phyloP scores from a whole-genome alignment of 2,329 filamentous ascomycete species.

The Bipolaris bicolor region DNA sequence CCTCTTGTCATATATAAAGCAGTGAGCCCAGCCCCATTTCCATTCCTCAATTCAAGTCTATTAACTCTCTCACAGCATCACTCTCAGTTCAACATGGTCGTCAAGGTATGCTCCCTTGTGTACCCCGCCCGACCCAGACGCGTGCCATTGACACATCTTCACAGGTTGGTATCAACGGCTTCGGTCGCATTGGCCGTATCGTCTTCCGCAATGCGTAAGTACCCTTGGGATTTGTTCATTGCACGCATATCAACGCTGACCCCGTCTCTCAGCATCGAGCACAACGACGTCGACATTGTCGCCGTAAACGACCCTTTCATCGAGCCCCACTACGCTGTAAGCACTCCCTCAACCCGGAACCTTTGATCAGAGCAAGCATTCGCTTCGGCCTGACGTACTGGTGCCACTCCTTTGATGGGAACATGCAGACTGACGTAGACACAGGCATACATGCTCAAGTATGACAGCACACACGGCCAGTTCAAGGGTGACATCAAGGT shows the following conservation, averaged over 20 bases:
- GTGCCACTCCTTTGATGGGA: not conserved
- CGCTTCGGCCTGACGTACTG: not conserved
- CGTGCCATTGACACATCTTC: constrained; percentile 33
- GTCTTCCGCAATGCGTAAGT: constrained; percentile 95
- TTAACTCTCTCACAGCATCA: constrained; percentile 31
- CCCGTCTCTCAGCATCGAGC: constrained; percentile 68
- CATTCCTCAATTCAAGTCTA: constrained; percentile 14
- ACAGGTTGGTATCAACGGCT: constrained; percentile 97
- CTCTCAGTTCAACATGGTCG: constrained; percentile 51
- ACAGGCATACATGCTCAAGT: constrained; percentile 99
- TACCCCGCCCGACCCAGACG: constrained; percentile 26
- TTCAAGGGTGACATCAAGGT: constrained; percentile 92
- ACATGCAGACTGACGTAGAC: constrained; percentile 36
- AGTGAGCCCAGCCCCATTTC: constrained; percentile 22
- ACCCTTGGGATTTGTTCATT: constrained; percentile 5
- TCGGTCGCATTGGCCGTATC: constrained; percentile 99
- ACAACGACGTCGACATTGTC: constrained; percentile 87
- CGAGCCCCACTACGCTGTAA: constrained; percentile 94
- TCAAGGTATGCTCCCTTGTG: constrained; percentile 50
- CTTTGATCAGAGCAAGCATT: not conserved
- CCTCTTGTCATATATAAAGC: constrained; percentile 29
- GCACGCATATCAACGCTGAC: constrained; percentile 24
- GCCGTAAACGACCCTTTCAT: constrained; percentile 99
- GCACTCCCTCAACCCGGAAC: constrained; percentile 50
- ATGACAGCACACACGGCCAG: constrained; percentile 93